phyloP scores from a whole-genome alignment of 768 basidiomycete genomes.

The Tulasnella sp. region DNA sequence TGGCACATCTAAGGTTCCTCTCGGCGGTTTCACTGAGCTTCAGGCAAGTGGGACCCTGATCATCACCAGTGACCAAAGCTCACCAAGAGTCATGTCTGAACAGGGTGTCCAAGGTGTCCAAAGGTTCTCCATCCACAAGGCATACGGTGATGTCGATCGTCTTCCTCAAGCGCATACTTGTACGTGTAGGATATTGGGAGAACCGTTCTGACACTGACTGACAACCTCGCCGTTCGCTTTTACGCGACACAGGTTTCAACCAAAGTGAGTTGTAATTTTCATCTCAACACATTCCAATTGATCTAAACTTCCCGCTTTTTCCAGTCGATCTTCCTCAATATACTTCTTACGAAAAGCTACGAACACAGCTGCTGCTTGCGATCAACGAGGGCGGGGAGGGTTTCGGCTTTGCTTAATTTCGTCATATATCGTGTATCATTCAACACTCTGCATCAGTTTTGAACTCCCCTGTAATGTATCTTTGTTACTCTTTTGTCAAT shows the following conservation, averaged over 20 bases:
- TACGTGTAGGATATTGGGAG: slow-evolving; percentile 30
- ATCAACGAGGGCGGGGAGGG: slow-evolving; percentile 96
- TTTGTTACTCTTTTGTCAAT: neutral
- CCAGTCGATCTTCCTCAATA: slow-evolving; percentile 80
- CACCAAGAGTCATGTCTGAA: neutral
- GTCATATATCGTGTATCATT: neutral
- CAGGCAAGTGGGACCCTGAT: slow-evolving; percentile 31
- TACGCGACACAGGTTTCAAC: slow-evolving; percentile 58
- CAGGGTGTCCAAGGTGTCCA: slow-evolving; percentile 87
- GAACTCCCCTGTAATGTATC: neutral
- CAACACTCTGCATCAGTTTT: neutral
- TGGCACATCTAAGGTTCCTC: slow-evolving; percentile 79
- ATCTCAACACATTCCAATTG: slow-evolving; percentile 13
- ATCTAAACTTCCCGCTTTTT: slow-evolving; percentile 26
- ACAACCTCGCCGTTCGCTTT: neutral
- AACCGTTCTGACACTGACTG: slow-evolving; percentile 16
- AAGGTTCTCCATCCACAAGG: slow-evolving; percentile 90
- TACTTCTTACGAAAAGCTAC: slow-evolving; percentile 91
- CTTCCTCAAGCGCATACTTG: slow-evolving; percentile 87
- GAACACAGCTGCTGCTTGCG: slow-evolving; percentile 78
- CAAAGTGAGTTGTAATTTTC: slow-evolving; percentile 35
- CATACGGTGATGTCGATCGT: slow-evolving; percentile 75
- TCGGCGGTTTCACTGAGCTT: slow-evolving; percentile 90
- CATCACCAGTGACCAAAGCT: neutral
- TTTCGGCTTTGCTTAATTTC: slow-evolving; percentile 63